A percentile compares a stretch with the other conserved stretches of the same genome.
phyloP scores from a whole-genome alignment of 345 rosid genomes.

The Rhodamnia argentea region DNA sequence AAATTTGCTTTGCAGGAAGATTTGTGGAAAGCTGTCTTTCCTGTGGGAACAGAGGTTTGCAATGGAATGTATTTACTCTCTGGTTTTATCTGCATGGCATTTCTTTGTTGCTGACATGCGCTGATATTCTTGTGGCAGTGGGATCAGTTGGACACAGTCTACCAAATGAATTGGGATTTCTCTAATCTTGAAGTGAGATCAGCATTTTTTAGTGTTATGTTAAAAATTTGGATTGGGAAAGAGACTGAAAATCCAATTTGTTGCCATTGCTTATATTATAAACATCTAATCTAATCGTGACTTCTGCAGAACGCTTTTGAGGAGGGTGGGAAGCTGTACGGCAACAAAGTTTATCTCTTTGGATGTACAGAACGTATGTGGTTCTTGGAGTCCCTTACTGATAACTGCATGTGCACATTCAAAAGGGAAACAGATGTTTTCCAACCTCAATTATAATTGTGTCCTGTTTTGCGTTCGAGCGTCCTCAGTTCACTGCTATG shows the following conservation, averaged over 20 bases:
- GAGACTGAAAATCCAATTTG: not conserved
- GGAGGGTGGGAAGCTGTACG: constrained; percentile 69
- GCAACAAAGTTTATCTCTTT: constrained; percentile 72
- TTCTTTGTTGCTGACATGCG: not conserved
- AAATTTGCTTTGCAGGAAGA: constrained; percentile 52
- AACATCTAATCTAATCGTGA: not conserved
- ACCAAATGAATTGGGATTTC: constrained; percentile 75
- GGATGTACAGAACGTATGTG: constrained; percentile 93
- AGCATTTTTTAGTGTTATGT: not conserved
- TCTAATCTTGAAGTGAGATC: constrained; percentile 75
- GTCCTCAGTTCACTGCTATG: not conserved
- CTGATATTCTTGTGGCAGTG: constrained; percentile 40
- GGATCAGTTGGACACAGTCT: constrained; percentile 75
- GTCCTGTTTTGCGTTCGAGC: not conserved
- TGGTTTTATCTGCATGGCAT: not conserved
- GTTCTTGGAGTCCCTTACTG: not conserved
- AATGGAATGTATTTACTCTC: not conserved
- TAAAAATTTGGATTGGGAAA: not conserved
- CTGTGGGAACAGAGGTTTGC: constrained; percentile 92
- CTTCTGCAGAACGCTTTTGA: constrained; percentile 72
- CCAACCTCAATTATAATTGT: not conserved
- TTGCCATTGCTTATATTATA: not conserved
- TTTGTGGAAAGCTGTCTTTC: constrained; percentile 74
- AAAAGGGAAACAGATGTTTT: not conserved
- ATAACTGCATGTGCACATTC: not conserved